Conservation (phyloP, 2,329 filamentous ascomycete species). For the Diaporthe vaccinii region DNA sequence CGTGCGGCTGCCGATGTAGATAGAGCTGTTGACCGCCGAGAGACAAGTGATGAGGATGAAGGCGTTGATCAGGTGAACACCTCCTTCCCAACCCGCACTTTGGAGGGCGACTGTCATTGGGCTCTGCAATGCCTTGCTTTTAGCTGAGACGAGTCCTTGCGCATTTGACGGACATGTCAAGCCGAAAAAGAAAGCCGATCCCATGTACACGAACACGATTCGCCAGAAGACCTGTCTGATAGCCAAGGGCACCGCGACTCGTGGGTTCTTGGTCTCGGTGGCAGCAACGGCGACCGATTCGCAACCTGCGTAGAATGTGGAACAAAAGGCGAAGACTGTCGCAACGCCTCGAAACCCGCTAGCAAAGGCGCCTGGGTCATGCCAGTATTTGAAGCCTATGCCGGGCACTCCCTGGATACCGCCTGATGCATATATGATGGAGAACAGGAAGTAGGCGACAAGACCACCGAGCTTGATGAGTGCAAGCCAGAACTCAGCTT, state of each 20-base stretch:
- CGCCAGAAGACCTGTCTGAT: slow-evolving; percentile 73
- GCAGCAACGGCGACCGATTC: slow-evolving; percentile 74
- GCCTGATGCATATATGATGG: slow-evolving; percentile 78
- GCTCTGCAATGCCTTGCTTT: slow-evolving; percentile 75
- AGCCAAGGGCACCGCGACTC: slow-evolving; percentile 67
- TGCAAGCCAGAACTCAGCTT: slow-evolving; percentile 85
- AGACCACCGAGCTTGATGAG: slow-evolving; percentile 79
- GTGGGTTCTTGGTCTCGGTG: slow-evolving; percentile 71
- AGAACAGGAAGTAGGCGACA: slow-evolving; percentile 80
- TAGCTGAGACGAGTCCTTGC: slow-evolving; percentile 71
- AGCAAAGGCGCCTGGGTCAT: slow-evolving; percentile 77
- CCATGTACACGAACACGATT: slow-evolving; percentile 76
- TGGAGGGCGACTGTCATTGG: slow-evolving; percentile 82
- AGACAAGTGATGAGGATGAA: slow-evolving; percentile 82
- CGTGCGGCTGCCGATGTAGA: slow-evolving; percentile 83
- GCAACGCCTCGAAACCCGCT: slow-evolving; percentile 77
- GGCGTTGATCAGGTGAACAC: slow-evolving; percentile 82
- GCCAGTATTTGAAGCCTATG: slow-evolving; percentile 80
- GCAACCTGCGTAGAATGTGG: slow-evolving; percentile 79
- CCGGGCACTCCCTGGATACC: slow-evolving; percentile 72
- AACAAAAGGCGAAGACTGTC: slow-evolving; percentile 77
- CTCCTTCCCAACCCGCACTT: slow-evolving; percentile 79
- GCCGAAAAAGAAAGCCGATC: slow-evolving; percentile 80
- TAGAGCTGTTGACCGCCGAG: slow-evolving; percentile 79
- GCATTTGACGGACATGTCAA: slow-evolving; percentile 80